A percentile compares a stretch with the other conserved stretches of the same genome.
Evolutionary conservation across 1,284 basidiomycete genomes (phyloP).

Genomic region (Cutaneotrichosporon cavernicola): DNA sequence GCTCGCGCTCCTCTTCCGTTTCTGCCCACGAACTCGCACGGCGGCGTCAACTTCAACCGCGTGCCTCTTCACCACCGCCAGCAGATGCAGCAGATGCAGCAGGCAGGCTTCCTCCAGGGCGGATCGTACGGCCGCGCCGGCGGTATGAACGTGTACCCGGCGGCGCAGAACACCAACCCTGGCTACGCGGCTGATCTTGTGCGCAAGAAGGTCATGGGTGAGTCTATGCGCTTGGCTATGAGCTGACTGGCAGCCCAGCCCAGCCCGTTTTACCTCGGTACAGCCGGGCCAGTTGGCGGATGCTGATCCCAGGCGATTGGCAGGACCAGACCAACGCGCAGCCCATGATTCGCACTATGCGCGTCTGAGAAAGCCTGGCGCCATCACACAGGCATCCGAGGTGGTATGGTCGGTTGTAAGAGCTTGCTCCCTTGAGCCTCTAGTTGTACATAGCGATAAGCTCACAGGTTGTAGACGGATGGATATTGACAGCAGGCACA

Average conservation of each 20-base stretch:
- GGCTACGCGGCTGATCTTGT: constrained; percentile 5
- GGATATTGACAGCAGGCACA: neutral
- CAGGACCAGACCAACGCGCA: constrained; percentile 9
- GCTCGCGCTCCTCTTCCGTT: constrained; percentile 29
- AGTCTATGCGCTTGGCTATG: neutral
- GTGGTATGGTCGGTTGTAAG: too few species aligned
- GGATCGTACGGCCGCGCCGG: constrained; percentile 1
- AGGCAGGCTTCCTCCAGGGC: constrained; percentile 24
- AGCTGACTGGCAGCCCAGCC: neutral
- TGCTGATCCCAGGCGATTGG: constrained; percentile 4
- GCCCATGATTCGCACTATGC: constrained; percentile 6
- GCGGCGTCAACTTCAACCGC: constrained; percentile 52
- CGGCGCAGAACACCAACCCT: neutral
- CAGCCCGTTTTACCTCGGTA: constrained; percentile 6
- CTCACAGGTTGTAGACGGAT: neutral
- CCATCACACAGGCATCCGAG: too few species aligned
- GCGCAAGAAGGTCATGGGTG: constrained; percentile 13
- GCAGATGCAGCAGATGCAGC: constrained; percentile 31
- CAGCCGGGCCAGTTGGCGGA: neutral
- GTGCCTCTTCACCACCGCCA: constrained; percentile 41
- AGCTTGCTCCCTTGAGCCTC: neutral
- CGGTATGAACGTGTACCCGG: neutral
- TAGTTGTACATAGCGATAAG: neutral
- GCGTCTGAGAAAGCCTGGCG: neutral
- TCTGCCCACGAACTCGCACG: constrained; percentile 45